A percentile compares a stretch with the other conserved stretches of the same genome.
Evolutionary conservation across 352 stramenopile species (phyloP).

Genomic region (Phytophthora meadii): DNA sequence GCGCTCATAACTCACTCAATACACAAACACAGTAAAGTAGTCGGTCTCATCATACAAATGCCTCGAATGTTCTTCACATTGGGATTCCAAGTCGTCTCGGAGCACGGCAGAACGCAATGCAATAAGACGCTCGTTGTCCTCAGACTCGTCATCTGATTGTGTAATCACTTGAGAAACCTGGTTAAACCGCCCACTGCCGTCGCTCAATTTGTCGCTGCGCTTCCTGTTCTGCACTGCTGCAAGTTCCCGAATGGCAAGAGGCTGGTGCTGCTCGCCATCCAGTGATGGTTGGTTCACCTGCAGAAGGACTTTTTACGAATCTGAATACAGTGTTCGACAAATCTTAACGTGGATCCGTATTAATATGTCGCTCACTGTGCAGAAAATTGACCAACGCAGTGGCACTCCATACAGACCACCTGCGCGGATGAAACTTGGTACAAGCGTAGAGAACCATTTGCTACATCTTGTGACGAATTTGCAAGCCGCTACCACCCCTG

Average conservation of each 20-base stretch:
- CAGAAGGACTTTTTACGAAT: not conserved
- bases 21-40: conserved; percentile 34
- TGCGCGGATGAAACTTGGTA: too few species aligned
- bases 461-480: too few species aligned
- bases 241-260: conserved; percentile 26
- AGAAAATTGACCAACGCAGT: too few species aligned
- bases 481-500: too few species aligned
- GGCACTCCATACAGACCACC: too few species aligned
- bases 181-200: conserved; percentile 2
- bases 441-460: too few species aligned
- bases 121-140: conserved; percentile 71
- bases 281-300: not conserved
- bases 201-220: not conserved
- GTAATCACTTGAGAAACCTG: conserved; percentile 84
- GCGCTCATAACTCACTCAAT: conserved; percentile 14
- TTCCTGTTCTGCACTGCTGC: conserved; percentile 4
- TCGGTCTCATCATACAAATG: conserved; percentile 93
- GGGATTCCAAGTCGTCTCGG: conserved; percentile 53
- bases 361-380: too few species aligned
- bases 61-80: conserved; percentile 89
- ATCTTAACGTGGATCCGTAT: too few species aligned
- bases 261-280: not conserved
- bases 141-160: conserved; percentile 93
- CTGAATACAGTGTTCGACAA: too few species aligned
- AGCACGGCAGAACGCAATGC: conserved; percentile 85